Conservation (phyloP, 164 flowering plant species). For the Nelumbo lutea region DNA sequence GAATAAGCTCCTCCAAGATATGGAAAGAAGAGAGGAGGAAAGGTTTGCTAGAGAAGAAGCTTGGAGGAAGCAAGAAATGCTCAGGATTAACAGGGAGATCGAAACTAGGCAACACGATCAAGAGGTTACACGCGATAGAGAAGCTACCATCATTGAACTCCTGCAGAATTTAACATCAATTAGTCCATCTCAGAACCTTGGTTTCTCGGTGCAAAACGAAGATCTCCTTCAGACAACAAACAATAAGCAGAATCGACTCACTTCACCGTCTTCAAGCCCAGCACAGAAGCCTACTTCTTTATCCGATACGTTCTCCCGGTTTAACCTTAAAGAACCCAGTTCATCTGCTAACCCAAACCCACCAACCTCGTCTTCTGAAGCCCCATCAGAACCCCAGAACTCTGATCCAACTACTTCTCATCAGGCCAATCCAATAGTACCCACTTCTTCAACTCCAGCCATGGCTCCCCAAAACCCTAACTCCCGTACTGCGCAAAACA, state of each 20-base stretch:
- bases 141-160: slow-evolving; percentile 50
- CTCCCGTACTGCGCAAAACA: slow-evolving; percentile 13
- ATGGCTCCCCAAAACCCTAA: slow-evolving; percentile 20
- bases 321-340: too few species aligned
- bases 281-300: slow-evolving; percentile 1
- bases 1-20: slow-evolving; percentile 55
- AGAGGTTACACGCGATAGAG: slow-evolving; percentile 47
- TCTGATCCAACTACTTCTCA: slow-evolving; percentile 8
- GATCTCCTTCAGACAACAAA: slow-evolving; percentile 10
- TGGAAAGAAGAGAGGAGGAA: slow-evolving; percentile 61
- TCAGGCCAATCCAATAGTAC: slow-evolving; percentile 9
- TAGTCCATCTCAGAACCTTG: slow-evolving; percentile 9
- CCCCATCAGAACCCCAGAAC: slow-evolving; percentile 15
- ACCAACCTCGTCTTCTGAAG: slow-evolving; percentile 11
- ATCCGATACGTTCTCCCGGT: too few species aligned
- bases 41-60: slow-evolving; percentile 59
- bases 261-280: slow-evolving; percentile 20
- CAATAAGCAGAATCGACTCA: slow-evolving; percentile 5
- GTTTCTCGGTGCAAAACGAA: slow-evolving; percentile 7
- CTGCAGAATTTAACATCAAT: slow-evolving; percentile 41
- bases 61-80: slow-evolving; percentile 62
- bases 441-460: slow-evolving; percentile 8
- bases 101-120: slow-evolving; percentile 59
- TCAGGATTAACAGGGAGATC: slow-evolving; percentile 45
- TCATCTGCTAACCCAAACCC: slow-evolving; percentile 2